Percentiles rank a stretch among this genome's conserved stretches.
Evolutionary conservation across 306 rosid genomes (phyloP).

Genomic region (Mimosa bimucronata): DNA sequence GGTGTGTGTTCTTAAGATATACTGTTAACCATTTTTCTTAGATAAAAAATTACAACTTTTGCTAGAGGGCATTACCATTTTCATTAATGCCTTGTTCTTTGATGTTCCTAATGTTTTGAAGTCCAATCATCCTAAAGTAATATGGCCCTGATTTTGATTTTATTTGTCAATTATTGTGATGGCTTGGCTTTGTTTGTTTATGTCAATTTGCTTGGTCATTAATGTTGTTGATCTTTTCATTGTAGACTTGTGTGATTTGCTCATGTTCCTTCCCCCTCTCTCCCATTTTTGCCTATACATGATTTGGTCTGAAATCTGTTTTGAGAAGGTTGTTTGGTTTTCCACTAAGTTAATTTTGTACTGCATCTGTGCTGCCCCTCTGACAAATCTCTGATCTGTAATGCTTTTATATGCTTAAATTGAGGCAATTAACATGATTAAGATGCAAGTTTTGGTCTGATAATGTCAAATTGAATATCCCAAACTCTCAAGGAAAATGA

Average conservation of each 20-base stretch:
- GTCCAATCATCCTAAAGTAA: not conserved
- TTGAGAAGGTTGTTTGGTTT: not conserved
- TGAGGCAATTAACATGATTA: too few species aligned
- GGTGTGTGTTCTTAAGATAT: too few species aligned
- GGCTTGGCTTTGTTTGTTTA: not conserved
- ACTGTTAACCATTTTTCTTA: too few species aligned
- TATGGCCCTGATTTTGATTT: not conserved
- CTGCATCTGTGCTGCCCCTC: not conserved
- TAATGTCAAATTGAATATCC: too few species aligned
- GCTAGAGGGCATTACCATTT: not conserved
- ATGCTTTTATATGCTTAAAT: too few species aligned
- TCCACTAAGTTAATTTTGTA: not conserved
- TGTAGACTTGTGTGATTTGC: not conserved
- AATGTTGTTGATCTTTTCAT: slow-evolving; percentile 1
- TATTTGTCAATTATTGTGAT: slow-evolving; percentile 2
- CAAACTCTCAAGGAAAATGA: too few species aligned
- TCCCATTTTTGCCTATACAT: too few species aligned
- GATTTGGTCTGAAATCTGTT: too few species aligned
- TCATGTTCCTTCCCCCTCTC: too few species aligned
- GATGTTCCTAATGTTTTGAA: not conserved
- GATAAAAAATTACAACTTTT: too few species aligned
- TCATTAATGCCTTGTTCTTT: not conserved
- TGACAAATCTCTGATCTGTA: too few species aligned
- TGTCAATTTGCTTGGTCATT: not conserved
- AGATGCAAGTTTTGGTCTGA: too few species aligned